These are phyloP conservation scores for Salix caprea DNA, from an alignment of 345 rosid genomes.

Conservation along the genomic window DNA sequence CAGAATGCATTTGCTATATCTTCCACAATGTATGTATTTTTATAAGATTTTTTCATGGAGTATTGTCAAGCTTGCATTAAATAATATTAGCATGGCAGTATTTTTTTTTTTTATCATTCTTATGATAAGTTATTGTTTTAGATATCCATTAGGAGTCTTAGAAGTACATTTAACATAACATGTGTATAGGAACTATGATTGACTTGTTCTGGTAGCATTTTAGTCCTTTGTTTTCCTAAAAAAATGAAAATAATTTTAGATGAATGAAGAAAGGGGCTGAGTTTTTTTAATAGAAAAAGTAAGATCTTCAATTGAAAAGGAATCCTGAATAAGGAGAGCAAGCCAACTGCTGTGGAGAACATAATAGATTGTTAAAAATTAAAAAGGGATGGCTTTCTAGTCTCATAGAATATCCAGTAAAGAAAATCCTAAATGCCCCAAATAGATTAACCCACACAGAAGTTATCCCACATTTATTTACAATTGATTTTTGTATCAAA, in stretches of 20 bases:
- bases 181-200: not conserved
- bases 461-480: not conserved
- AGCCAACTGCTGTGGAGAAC: not conserved
- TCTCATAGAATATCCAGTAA: not conserved
- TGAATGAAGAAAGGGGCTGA: not conserved
- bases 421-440: not conserved
- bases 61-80: not conserved
- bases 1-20: constrained; percentile 97
- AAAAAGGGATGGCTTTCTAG: not conserved
- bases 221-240: not conserved
- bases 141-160: not conserved
- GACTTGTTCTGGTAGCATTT: not conserved
- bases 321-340: not conserved
- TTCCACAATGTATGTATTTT: constrained; percentile 70
- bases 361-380: not conserved
- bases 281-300: not conserved
- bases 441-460: not conserved
- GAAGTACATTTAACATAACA: not conserved
- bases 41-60: not conserved
- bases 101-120: not conserved
- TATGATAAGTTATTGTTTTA: not conserved
- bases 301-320: not conserved
- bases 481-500: not conserved
- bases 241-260: not conserved
- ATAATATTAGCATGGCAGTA: not conserved